Conservation (phyloP, 768 basidiomycete genomes). For the Trichaptum fuscoviolaceum region DNA sequence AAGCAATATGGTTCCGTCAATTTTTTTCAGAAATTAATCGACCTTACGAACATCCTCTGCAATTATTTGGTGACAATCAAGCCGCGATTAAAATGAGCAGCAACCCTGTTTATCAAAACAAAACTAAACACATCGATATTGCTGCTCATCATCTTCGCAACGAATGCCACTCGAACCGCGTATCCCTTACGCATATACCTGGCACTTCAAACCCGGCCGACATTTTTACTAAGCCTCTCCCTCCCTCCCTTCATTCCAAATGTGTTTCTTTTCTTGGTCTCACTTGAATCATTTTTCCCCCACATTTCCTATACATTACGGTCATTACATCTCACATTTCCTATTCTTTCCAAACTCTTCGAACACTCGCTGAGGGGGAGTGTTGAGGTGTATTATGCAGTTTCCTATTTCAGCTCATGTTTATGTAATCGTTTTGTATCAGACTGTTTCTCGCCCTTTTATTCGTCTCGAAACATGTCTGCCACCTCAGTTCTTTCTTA, state of each 20-base stretch:
- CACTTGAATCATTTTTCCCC: too few species aligned
- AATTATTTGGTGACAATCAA: constrained; percentile 11
- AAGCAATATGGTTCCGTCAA: constrained; percentile 18
- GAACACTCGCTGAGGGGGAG: too few species aligned
- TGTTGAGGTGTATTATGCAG: too few species aligned
- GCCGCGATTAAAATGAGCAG: constrained; percentile 20
- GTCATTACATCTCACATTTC: too few species aligned
- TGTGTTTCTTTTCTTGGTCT: not conserved
- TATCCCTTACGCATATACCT: constrained; percentile 25
- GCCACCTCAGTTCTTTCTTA: too few species aligned
- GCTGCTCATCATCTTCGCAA: constrained; percentile 33
- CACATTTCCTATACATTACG: too few species aligned
- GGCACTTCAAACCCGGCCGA: constrained; percentile 32
- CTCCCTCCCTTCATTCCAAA: not conserved
- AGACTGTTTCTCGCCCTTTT: too few species aligned
- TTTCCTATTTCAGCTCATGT: too few species aligned
- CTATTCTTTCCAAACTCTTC: too few species aligned
- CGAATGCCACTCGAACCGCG: constrained; percentile 17
- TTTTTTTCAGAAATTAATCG: constrained; percentile 11
- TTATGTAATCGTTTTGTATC: too few species aligned
- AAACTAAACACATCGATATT: constrained; percentile 35
- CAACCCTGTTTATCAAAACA: constrained; percentile 22
- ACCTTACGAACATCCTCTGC: constrained; percentile 6
- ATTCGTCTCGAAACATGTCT: too few species aligned
- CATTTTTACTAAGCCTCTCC: constrained; percentile 34